Evolutionary conservation across 345 rosid genomes (phyloP).

Genomic region (Isatis tinctoria): DNA sequence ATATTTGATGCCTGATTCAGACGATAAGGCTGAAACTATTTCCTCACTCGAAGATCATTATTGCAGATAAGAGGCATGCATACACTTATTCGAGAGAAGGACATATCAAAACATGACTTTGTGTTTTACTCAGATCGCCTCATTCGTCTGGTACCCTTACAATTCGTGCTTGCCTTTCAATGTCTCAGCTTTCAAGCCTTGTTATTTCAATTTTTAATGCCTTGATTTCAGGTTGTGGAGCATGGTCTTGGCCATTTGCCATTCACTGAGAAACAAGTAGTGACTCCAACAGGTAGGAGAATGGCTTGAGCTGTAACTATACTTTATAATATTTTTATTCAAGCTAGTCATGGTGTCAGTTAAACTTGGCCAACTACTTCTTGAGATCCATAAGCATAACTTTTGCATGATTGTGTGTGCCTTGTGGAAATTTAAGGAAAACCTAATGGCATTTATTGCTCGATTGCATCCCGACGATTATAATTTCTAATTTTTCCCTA

Average conservation of each 20-base stretch:
- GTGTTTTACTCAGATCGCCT: slow-evolving; percentile 97
- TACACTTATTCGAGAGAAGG: slow-evolving; percentile 92
- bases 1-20: background rate
- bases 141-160: slow-evolving; percentile 71
- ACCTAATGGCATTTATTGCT: background rate
- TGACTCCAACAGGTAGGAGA: slow-evolving; percentile 82
- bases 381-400: background rate
- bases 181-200: slow-evolving; percentile 1
- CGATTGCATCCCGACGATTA: background rate
- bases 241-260: slow-evolving; percentile 98
- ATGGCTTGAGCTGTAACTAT: slow-evolving; percentile 3
- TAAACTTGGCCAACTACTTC: background rate
- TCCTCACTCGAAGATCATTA: slow-evolving; percentile 27
- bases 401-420: background rate
- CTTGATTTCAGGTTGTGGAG: slow-evolving; percentile 77
- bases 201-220: slow-evolving; percentile 4
- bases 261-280: slow-evolving; percentile 91
- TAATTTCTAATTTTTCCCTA: slow-evolving; percentile 15
- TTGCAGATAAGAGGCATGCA: slow-evolving; percentile 98
- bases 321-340: background rate
- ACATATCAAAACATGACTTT: slow-evolving; percentile 96
- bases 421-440: background rate
- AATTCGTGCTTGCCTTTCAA: slow-evolving; percentile 6
- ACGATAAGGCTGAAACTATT: background rate
- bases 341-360: slow-evolving; percentile 2